Conservation (phyloP, 2,329 filamentous ascomycete species). For the Cytospora piceicola region DNA sequence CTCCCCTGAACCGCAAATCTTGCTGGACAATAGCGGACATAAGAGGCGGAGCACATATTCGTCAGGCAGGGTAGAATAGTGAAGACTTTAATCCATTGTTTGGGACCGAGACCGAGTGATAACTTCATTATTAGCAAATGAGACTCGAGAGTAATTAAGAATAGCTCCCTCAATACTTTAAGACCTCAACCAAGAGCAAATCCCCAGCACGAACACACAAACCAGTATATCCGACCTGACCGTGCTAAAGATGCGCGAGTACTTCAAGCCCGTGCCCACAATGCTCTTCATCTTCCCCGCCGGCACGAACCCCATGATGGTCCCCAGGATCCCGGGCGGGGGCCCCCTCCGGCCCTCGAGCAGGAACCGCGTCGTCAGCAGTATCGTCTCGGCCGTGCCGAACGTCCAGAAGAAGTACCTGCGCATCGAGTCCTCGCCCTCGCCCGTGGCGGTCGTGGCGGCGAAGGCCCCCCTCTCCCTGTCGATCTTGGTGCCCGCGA, state of each 20-base stretch:
- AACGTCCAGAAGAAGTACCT: conserved; percentile 78
- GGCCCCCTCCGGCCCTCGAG: conserved; percentile 64
- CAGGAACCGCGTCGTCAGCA: conserved; percentile 73
- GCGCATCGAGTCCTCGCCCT: conserved; percentile 36
- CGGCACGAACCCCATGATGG: conserved; percentile 67
- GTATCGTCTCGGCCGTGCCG: conserved; percentile 72
- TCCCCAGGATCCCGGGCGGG: conserved; percentile 66
- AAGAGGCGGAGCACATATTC: not conserved
- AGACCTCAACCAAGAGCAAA: conserved; percentile 51
- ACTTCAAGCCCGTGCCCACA: conserved; percentile 61
- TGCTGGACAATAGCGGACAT: not conserved
- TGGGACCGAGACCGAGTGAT: not conserved
- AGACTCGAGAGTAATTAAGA: not conserved
- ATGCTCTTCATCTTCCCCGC: conserved; percentile 56
- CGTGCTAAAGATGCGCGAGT: conserved; percentile 72
- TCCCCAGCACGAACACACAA: conserved; percentile 75
- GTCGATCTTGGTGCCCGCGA: conserved; percentile 67
- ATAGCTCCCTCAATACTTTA: not conserved
- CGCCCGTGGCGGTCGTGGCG: conserved; percentile 33
- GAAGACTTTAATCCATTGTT: not conserved
- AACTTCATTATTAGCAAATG: not conserved
- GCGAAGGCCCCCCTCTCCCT: conserved; percentile 52
- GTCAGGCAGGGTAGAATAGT: not conserved
- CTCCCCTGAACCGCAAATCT: not conserved
- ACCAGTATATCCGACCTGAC: conserved; percentile 75